These are phyloP conservation scores for Penicillium paneum DNA, from an alignment of 2,329 filamentous ascomycete species.

Conservation along the genomic window DNA sequence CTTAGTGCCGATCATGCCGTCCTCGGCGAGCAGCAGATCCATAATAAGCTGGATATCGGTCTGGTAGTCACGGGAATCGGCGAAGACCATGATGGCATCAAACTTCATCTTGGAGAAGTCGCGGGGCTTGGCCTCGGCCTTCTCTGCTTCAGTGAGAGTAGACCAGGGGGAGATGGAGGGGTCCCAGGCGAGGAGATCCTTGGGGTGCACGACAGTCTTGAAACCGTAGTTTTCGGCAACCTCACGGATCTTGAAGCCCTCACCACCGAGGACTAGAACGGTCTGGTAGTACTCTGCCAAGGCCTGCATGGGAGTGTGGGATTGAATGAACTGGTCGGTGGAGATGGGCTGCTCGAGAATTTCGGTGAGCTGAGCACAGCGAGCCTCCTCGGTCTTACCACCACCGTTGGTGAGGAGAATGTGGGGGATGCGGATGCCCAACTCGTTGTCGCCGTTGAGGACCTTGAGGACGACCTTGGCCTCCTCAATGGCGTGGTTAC, in stretches of 20 bases:
- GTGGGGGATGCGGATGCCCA: conserved; percentile 73
- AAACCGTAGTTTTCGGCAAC: conserved; percentile 72
- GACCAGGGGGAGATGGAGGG: conserved; percentile 66
- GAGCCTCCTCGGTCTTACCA: conserved; percentile 65
- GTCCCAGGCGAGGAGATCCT: conserved; percentile 70
- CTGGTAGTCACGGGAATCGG: conserved; percentile 69
- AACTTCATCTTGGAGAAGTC: conserved; percentile 72
- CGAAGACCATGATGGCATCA: conserved; percentile 72
- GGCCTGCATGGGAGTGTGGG: conserved; percentile 73
- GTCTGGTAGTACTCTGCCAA: conserved; percentile 73
- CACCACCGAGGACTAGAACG: conserved; percentile 71
- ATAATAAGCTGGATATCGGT: conserved; percentile 75
- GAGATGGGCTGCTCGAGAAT: conserved; percentile 64
- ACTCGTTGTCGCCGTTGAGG: conserved; percentile 71
- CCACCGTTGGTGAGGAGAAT: conserved; percentile 74
- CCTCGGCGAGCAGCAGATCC: conserved; percentile 65
- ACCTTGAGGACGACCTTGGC: conserved; percentile 65
- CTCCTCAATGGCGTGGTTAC: conserved; percentile 67
- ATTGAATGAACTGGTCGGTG: conserved; percentile 73
- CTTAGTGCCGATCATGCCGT: conserved; percentile 63
- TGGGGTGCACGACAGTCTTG: conserved; percentile 68
- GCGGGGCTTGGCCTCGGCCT: conserved; percentile 62
- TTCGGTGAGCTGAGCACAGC: conserved; percentile 63
- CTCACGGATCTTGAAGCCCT: conserved; percentile 70
- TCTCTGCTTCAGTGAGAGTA: conserved; percentile 65